Evolutionary conservation across 1,284 basidiomycete genomes (phyloP).

Genomic region (Polyporus tsugae): DNA sequence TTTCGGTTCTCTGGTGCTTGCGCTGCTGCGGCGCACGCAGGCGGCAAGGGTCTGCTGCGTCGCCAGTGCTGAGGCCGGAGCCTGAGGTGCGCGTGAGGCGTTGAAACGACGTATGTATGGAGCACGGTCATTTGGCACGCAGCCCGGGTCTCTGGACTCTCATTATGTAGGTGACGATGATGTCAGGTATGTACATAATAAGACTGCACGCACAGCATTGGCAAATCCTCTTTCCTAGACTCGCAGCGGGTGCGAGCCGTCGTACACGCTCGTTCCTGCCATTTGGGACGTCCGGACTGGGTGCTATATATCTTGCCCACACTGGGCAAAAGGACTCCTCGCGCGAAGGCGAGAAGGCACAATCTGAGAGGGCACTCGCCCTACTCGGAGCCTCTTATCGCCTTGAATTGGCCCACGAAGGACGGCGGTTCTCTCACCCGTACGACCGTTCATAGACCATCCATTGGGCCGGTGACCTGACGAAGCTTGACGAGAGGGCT

Average conservation of each 20-base stretch:
- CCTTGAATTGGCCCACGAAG: neutral
- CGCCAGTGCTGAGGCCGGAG: neutral
- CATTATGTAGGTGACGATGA: too few species aligned
- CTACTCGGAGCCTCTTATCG: neutral
- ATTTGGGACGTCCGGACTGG: too few species aligned
- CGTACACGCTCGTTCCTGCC: too few species aligned
- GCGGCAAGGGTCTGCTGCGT: neutral
- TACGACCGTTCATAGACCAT: slow-evolving; percentile 4
- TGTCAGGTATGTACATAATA: too few species aligned
- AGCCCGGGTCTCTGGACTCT: neutral
- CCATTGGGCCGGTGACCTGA: slow-evolving; percentile 2
- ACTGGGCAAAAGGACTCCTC: too few species aligned
- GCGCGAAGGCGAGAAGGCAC: too few species aligned
- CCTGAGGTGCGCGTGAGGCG: neutral
- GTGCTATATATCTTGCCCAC: too few species aligned
- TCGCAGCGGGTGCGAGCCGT: too few species aligned
- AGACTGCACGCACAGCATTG: too few species aligned
- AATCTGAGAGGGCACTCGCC: neutral
- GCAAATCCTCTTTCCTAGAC: too few species aligned
- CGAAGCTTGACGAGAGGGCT: neutral
- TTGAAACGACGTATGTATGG: neutral
- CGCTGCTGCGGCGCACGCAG: neutral
- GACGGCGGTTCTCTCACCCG: neutral
- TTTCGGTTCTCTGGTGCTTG: neutral
- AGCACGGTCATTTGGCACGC: neutral